Conservation (phyloP, 2,329 filamentous ascomycete species). For the Fusarium compactum region DNA sequence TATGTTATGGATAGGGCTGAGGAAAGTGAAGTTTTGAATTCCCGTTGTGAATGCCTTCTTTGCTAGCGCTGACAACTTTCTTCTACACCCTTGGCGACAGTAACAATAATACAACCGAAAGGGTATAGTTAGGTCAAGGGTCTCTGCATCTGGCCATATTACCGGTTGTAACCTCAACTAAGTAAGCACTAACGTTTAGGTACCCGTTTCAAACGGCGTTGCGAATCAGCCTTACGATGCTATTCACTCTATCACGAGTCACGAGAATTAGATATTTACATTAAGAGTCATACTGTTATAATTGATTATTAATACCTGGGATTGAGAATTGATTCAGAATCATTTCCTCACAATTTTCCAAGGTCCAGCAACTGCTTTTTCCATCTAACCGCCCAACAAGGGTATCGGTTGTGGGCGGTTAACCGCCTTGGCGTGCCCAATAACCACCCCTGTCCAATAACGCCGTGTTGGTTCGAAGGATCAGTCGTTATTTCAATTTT, state of each 20-base stretch:
- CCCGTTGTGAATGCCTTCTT: not conserved
- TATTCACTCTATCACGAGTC: not conserved
- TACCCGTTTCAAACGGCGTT: not conserved
- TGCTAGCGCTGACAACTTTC: not conserved
- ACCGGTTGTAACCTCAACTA: not conserved
- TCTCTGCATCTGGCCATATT: not conserved
- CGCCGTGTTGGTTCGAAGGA: not conserved
- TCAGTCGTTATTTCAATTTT: constrained; percentile 1
- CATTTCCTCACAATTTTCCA: not conserved
- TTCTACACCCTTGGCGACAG: not conserved
- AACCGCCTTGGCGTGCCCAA: not conserved
- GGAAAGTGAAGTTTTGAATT: not conserved
- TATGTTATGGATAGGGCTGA: too few relatives aligned
- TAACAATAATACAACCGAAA: not conserved
- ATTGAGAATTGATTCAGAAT: not conserved
- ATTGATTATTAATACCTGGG: not conserved
- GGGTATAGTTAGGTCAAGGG: not conserved
- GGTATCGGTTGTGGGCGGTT: not conserved
- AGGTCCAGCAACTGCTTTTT: not conserved
- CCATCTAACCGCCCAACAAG: not conserved
- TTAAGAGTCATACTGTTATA: not conserved
- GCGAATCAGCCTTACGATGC: not conserved
- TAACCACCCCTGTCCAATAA: not conserved
- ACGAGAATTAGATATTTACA: not conserved
- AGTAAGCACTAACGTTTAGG: not conserved